Base-by-base conservation (phyloP, 805 yeast species). In the Ascoidea rubescens region DNA sequence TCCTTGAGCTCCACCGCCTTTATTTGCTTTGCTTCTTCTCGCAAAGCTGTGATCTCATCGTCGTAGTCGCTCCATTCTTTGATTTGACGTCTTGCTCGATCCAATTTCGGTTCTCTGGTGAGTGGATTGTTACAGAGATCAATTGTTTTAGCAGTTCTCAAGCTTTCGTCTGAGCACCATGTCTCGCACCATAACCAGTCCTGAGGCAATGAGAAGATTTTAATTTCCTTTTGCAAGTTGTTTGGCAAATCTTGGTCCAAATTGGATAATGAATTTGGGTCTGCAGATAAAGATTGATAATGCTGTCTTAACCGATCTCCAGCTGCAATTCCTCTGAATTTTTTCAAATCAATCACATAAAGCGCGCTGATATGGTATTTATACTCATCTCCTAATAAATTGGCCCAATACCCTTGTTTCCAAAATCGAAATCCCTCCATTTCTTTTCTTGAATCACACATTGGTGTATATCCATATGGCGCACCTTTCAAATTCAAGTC, bases 151-250 rank as follows among this genome's bases (percentile, higher is more conserved):
- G 96, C 96, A 0, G 68, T 67, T 51, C 63, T 63, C 53, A 83
- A 66, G 42, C 78, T 68, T 50, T 74, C 83, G 56, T 81, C 86
- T 33, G 80, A 72, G 64, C 96, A 86, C 96, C 96, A 87, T 0
- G 96, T 87, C 61, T 87, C 96, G 67, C 95, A 88, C 96, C 96
- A 88, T 45, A 87, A 68, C 95, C 95, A 87, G 48, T 86, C 90
- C 58, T 82, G 82, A 3, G 88, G 86, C 47, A 87, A 69, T 6
- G 93, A 82, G 60, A 71, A 76, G 17, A 88, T 88, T 50, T 82
- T 83, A 33, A 91, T 65, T 32, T 66, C 64, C 28, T 71, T 59
- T 65, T 93, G 98, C 58, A 90, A 58, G 61, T 87, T 86, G 65
- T 91, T 93, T n/a, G 96, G 89, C 55, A 91, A 73, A 63, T 93